phyloP scores from a whole-genome alignment of 306 rosid genomes.

The Benincasa hispida region DNA sequence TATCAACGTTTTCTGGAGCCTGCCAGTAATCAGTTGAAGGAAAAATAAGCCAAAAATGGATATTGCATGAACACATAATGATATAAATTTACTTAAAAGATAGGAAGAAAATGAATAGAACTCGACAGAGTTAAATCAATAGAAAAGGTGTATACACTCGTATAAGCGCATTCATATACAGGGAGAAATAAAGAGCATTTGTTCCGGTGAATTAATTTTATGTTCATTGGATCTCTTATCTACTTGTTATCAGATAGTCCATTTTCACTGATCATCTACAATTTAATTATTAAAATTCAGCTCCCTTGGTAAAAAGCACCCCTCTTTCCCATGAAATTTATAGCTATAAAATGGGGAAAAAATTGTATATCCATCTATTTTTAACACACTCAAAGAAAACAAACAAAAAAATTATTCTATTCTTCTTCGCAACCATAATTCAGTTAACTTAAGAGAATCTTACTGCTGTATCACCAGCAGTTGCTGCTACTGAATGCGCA shows the following conservation, averaged over 20 bases:
- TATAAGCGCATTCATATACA: too few species aligned
- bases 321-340: neutral
- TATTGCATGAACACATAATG: neutral
- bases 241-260: neutral
- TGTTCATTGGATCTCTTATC: neutral
- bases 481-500: constrained; percentile 88
- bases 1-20: constrained; percentile 53
- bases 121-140: too few species aligned
- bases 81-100: too few species aligned
- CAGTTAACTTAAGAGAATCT: neutral
- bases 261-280: neutral
- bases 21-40: constrained; percentile 17
- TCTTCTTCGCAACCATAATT: neutral
- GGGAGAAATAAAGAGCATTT: too few species aligned
- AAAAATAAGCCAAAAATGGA: neutral
- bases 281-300: neutral
- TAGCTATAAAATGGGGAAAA: too few species aligned
- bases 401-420: neutral
- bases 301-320: neutral
- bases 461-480: constrained; percentile 90
- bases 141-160: too few species aligned
- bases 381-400: neutral
- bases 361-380: neutral
- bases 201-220: neutral
- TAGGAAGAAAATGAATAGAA: too few species aligned